Evolutionary conservation across 106 monocot genomes (phyloP), one percentile per base, ranked within the genome.

Genomic region (Phalaenopsis equestris): DNA sequence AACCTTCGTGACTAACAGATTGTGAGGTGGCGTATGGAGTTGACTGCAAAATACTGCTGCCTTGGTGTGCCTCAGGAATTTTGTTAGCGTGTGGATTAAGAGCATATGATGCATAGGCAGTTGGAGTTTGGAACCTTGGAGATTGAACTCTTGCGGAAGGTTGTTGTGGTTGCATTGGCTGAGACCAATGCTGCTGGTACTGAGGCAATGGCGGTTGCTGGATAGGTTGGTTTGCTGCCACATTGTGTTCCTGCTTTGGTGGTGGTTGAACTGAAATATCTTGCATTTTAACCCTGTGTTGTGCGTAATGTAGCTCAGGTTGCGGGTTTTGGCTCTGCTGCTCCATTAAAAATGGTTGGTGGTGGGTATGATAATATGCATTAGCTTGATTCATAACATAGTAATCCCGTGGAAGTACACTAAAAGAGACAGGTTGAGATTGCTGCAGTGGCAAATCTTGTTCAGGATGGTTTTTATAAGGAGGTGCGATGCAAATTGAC

Each of bases 281-380:
- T 6, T 12, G 39, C 38, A 70, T 70, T 70, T 48, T 86, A 72
- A 84, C 65, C 67, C 85, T 88, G 55, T 67, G 78, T 41, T 83
- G 87, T n/a, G 84, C 41, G 38, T 72, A 77, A 41, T 93, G 93
- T 38, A 74, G 76, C 68, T 88, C 89, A 56, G 87, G 73, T 80
- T 89, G 93, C 75, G 79, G 47, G 47, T 82, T 56, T 70, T 80
- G 83, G 77, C 21, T 21, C 8, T 65, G 86, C 43, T 81, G 79
- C 23, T 24, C 8, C 24, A 23, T 6, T 65, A 24, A 8, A 5
- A 8, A 24, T 65, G 64, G 41, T 12, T 39, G 72, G 72, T 72
- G 38, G 72, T 72, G 72, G 56, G 83, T 41, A 77, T 87, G 86
- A 72, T 79, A 87, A 65, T 81, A 91, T 6, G 81, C 42, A 37